A percentile compares a stretch with the other conserved stretches of the same genome.
phyloP scores from a whole-genome alignment of 2,329 filamentous ascomycete species.

The Trichoderma lentiforme region DNA sequence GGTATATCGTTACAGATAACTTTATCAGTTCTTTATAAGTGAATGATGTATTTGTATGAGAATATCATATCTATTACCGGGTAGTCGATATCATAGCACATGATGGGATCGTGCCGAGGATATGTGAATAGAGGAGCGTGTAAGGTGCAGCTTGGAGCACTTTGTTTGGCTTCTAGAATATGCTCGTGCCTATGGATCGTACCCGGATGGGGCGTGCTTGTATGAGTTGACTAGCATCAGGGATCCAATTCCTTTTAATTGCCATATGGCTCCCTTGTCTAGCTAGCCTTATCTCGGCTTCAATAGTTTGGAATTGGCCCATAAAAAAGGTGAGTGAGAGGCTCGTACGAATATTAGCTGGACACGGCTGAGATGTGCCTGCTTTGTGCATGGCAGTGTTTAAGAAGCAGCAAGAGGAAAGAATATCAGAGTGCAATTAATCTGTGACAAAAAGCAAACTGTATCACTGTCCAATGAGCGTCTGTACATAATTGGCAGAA shows the following conservation, averaged over 20 bases:
- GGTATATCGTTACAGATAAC: not conserved
- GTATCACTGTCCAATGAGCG: not conserved
- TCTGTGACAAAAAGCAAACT: not conserved
- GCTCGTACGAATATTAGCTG: not conserved
- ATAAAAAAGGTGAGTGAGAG: not conserved
- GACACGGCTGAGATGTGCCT: not conserved
- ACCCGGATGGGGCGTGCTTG: not conserved
- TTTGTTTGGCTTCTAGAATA: not conserved
- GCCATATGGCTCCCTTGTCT: conserved; percentile 9
- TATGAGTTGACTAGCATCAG: not conserved
- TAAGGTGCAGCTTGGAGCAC: not conserved
- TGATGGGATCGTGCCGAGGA: not conserved
- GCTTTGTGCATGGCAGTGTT: not conserved
- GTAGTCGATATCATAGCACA: not conserved
- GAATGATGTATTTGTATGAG: not conserved
- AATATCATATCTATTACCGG: not conserved
- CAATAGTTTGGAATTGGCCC: not conserved
- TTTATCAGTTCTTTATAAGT: not conserved
- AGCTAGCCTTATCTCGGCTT: not conserved
- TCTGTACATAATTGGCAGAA: not conserved
- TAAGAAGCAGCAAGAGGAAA: not conserved
- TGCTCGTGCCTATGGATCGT: not conserved
- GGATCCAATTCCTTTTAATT: not conserved
- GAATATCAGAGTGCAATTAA: not conserved
- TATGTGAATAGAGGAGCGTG: not conserved